These are phyloP conservation scores for Odontarrhena argentea DNA, from an alignment of 345 rosid species.

Conservation along the genomic window DNA sequence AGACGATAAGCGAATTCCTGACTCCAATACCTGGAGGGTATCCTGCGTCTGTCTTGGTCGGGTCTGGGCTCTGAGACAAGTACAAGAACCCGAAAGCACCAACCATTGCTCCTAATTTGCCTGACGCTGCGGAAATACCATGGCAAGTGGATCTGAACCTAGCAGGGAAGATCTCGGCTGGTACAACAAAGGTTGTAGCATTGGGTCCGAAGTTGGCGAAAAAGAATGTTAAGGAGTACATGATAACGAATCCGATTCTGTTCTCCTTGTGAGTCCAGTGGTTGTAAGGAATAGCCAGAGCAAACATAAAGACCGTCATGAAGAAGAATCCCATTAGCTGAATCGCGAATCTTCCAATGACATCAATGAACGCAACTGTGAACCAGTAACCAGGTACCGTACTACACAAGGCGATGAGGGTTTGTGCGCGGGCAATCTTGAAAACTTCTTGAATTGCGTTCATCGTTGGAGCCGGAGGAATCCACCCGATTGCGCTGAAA, in stretches of 20 bases:
- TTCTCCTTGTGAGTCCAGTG: conserved; percentile 74
- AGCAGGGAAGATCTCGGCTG: conserved; percentile 88
- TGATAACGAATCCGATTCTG: conserved; percentile 66
- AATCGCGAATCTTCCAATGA: conserved; percentile 60
- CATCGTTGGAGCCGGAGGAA: not conserved
- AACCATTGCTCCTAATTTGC: conserved; percentile 81
- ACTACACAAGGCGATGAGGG: conserved; percentile 51
- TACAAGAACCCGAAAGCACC: conserved; percentile 77
- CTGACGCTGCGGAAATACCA: conserved; percentile 72
- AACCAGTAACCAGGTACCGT: conserved; percentile 79
- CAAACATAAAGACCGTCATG: conserved; percentile 64
- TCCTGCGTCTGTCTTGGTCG: conserved; percentile 75
- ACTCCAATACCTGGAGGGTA: conserved; percentile 88
- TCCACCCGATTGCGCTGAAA: conserved; percentile 40
- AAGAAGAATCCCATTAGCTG: conserved; percentile 67
- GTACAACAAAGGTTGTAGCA: conserved; percentile 83
- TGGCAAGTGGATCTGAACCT: conserved; percentile 87
- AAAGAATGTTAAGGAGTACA: conserved; percentile 85
- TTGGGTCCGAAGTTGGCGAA: conserved; percentile 91
- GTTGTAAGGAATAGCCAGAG: conserved; percentile 52
- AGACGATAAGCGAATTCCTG: conserved; percentile 61
- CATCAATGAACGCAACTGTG: conserved; percentile 65
- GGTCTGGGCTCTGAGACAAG: conserved; percentile 57
- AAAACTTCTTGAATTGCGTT: conserved; percentile 53
- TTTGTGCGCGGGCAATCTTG: conserved; percentile 52